Conservation (phyloP, 2,329 filamentous ascomycete species). For the Ophiostoma tasmaniense region DNA sequence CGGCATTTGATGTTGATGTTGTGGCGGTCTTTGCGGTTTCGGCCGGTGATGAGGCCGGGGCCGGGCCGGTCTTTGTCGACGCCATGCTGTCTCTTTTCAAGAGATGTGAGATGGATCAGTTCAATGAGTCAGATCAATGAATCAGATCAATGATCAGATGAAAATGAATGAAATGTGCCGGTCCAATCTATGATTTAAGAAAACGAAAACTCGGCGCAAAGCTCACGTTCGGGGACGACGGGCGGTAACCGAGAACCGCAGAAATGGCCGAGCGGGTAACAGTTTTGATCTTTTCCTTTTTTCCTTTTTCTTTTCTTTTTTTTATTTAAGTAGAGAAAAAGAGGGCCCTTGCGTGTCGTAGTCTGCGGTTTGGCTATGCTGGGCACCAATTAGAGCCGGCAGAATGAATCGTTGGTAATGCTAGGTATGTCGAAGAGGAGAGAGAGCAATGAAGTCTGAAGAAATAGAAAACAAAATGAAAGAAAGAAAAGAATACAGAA, state of each 20-base stretch:
- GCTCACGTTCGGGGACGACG: background rate
- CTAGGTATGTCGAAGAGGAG: background rate
- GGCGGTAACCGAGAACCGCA: constrained; percentile 2
- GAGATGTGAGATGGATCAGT: background rate
- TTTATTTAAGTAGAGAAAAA: background rate
- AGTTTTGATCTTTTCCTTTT: background rate
- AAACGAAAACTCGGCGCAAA: background rate
- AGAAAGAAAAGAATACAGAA: background rate
- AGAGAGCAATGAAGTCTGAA: background rate
- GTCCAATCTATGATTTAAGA: background rate
- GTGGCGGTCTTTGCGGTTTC: background rate
- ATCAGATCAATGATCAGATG: no score
- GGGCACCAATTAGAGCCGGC: background rate
- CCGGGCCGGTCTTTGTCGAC: constrained; percentile 21
- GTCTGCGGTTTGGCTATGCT: background rate
- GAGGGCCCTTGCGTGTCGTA: background rate
- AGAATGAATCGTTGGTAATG: background rate
- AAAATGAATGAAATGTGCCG: background rate
- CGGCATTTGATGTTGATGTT: background rate
- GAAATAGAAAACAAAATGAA: background rate
- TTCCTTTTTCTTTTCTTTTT: background rate
- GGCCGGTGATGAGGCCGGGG: constrained; percentile 10
- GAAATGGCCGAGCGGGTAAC: background rate
- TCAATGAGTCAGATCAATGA: background rate
- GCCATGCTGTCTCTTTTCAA: background rate